Base-by-base conservation (phyloP, 768 basidiomycete species). In the Psilocybe cubensis region DNA sequence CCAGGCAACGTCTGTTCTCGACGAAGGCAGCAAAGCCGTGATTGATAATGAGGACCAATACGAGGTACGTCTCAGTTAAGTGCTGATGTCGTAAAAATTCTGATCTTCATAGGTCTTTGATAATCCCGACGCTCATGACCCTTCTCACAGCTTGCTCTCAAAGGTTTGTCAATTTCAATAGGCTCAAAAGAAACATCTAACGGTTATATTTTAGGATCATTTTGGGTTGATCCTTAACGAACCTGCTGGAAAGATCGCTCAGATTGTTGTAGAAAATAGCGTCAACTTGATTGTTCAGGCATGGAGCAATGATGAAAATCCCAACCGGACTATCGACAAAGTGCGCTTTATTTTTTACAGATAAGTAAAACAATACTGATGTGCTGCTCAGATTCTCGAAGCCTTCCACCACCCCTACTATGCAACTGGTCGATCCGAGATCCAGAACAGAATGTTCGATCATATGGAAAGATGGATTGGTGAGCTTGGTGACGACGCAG, bases 321-420 rank as follows among this genome's bases (percentile, higher is more conserved):
- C 79, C 1, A 75, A 83, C 51, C 62, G 66, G 12, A 75, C 81
- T 29, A 75, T 86, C 42, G 72, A 78, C 51, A 67, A 73, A 68
- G 83, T 82, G 44, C 45, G 70, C 63, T 20, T n/a, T 11, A 6
- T 40, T 27, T 14, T 41, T 8, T 10, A n/a, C n/a, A n/a, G 9
- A n/a, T 56, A 28, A 20, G 11, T 17, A 23, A 41, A 25, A 18
- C 3, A 10, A 38, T 14, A 29, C 21, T 35, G 23, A 31, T 17
- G 23, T 11, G 31, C 35, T n/a, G n/a, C n/a, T 8, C 24, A 79
- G 80, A 81, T 87, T 56, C 75, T 88, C 4, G 79, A 86, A 61
- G 83, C 85, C 4, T 86, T 89, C 76, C 86, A 89, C 65, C 88
- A 88, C 65, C 87, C 87, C 7, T 87, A 84, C 68, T 89, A 84